Evolutionary conservation across 2,329 filamentous ascomycete species (phyloP).

Genomic region (Aspergillus sp.): DNA sequence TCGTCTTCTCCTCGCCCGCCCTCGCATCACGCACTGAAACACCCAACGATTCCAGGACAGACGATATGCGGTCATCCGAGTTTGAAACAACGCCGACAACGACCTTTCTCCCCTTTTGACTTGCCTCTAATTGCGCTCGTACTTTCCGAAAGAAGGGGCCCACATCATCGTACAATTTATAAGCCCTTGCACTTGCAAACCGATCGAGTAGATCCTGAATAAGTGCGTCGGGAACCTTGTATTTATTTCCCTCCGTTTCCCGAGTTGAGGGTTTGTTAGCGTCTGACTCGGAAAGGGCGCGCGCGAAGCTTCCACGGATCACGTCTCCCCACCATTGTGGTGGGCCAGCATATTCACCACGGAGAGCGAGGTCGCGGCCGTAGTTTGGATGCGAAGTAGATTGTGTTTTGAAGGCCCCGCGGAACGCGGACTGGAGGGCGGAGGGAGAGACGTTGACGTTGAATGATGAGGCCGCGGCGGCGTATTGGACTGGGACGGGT

Average conservation of each 20-base stretch:
- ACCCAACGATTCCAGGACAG: slow-evolving; percentile 41
- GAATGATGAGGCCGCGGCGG: slow-evolving; percentile 37
- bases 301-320: slow-evolving; percentile 38
- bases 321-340: slow-evolving; percentile 48
- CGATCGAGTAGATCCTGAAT: slow-evolving; percentile 36
- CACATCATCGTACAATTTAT: slow-evolving; percentile 43
- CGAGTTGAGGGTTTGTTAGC: not conserved
- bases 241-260: not conserved
- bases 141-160: slow-evolving; percentile 36
- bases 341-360: slow-evolving; percentile 38
- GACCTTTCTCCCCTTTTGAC: slow-evolving; percentile 17
- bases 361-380: slow-evolving; percentile 39
- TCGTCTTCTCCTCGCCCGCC: slow-evolving; percentile 36
- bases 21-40: slow-evolving; percentile 35
- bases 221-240: slow-evolving; percentile 34
- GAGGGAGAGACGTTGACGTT: slow-evolving; percentile 33
- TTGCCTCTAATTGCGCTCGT: slow-evolving; percentile 8
- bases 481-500: slow-evolving; percentile 43
- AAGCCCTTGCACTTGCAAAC: slow-evolving; percentile 42
- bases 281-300: slow-evolving; percentile 18
- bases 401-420: slow-evolving; percentile 34
- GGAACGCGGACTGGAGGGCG: slow-evolving; percentile 37
- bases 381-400: slow-evolving; percentile 42
- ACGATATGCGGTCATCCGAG: slow-evolving; percentile 46
- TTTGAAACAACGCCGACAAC: slow-evolving; percentile 47